These are phyloP conservation scores for Cytospora mali DNA, from an alignment of 2,329 filamentous ascomycete genomes.

Conservation along the genomic window DNA sequence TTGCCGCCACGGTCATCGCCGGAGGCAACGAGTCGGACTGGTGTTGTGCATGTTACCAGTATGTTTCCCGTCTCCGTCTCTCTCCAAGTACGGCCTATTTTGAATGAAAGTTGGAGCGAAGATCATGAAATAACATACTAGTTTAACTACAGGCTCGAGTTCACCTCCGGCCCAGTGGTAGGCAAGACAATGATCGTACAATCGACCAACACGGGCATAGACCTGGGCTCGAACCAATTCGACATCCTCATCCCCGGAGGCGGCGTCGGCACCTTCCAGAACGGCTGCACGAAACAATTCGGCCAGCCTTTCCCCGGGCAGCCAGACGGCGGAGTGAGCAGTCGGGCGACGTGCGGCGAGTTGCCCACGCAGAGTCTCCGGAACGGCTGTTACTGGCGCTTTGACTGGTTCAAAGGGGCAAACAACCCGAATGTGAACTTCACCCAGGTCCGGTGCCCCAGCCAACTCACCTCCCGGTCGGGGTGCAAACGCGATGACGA, in stretches of 20 bases:
- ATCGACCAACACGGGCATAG: constrained; percentile 63
- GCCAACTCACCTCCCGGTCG: constrained; percentile 44
- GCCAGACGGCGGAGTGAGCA: constrained; percentile 51
- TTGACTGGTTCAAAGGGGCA: constrained; percentile 55
- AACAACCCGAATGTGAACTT: constrained; percentile 52
- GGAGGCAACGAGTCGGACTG: constrained; percentile 60
- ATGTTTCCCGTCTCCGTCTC: constrained; percentile 42
- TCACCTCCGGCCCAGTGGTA: constrained; percentile 51
- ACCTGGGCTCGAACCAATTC: constrained; percentile 60
- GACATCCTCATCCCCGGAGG: constrained; percentile 60
- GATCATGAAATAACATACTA: no score
- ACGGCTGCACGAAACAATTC: constrained; percentile 19
- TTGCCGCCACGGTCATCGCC: constrained; percentile 60
- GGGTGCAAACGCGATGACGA: constrained; percentile 38
- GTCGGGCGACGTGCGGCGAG: constrained; percentile 44
- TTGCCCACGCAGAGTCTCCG: constrained; percentile 47
- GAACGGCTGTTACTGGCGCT: constrained; percentile 55
- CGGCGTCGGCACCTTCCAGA: constrained; percentile 53
- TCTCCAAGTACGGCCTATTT: no score
- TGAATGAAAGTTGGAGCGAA: no score
- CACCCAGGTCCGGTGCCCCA: constrained; percentile 50
- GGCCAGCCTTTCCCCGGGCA: constrained; percentile 26
- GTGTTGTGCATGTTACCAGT: constrained; percentile 67
- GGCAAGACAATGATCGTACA: constrained; percentile 68
- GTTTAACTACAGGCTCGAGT: constrained; percentile 40